Percentiles rank a stretch among this genome's conserved stretches.
These are phyloP conservation scores for Penicillium pulvis DNA, from an alignment of 495 filamentous ascomycete species.

Conservation along the genomic window DNA sequence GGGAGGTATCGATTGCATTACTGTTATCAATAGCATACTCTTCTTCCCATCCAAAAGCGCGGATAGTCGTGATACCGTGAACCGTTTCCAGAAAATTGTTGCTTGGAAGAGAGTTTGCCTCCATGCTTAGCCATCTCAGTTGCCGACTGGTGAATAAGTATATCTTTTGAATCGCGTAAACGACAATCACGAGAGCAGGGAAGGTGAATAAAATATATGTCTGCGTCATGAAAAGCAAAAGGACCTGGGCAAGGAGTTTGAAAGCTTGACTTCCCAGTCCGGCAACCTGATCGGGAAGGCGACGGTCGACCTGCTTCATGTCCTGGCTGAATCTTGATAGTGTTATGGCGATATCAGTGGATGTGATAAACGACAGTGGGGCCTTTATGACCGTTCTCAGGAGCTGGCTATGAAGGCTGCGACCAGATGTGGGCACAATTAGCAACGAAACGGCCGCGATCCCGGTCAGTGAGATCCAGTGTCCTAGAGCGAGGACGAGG, in stretches of 20 bases:
- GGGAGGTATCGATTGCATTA: slow-evolving; percentile 57
- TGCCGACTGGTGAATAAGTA: slow-evolving; percentile 1
- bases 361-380: neutral
- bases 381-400: neutral
- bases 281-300: neutral
- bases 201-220: neutral
- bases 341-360: neutral
- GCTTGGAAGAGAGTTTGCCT: neutral
- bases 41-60: slow-evolving; percentile 61
- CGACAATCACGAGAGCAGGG: neutral
- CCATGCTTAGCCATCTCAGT: neutral
- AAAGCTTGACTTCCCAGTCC: neutral
- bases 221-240: neutral
- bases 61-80: slow-evolving; percentile 66
- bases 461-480: slow-evolving; percentile 2
- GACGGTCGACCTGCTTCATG: slow-evolving; percentile 3
- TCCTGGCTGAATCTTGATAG: slow-evolving; percentile 4
- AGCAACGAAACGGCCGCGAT: neutral
- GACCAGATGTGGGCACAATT: slow-evolving; percentile 1
- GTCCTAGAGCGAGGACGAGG: neutral
- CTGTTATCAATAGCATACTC: slow-evolving; percentile 37
- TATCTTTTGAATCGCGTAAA: slow-evolving; percentile 1
- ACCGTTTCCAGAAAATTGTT: slow-evolving; percentile 33
- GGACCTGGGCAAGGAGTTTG: neutral
- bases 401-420: neutral